Evolutionary conservation across 257 asterid species (phyloP).

Genomic region (Avicennia marina): DNA sequence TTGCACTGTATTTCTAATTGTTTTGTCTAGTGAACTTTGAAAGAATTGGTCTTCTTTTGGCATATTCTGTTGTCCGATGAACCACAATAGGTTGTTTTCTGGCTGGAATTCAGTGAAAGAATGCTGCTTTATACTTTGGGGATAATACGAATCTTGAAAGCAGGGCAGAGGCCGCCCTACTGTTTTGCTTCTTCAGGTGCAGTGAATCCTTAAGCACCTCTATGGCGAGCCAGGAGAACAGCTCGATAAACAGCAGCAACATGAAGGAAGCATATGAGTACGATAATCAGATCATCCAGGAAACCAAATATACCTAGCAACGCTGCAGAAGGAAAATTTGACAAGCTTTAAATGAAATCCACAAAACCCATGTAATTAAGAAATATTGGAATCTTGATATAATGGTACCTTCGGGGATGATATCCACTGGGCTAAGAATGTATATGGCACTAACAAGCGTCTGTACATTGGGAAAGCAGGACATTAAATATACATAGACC

Average conservation of each 20-base stretch:
- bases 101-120: no score
- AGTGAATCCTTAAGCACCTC: slow-evolving; percentile 55
- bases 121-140: no score
- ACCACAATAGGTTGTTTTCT: no score
- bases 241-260: slow-evolving; percentile 94
- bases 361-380: slow-evolving; percentile 6
- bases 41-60: no score
- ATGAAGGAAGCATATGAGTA: slow-evolving; percentile 72
- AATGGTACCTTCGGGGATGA: slow-evolving; percentile 45
- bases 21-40: no score
- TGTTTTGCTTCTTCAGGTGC: neutral
- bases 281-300: slow-evolving; percentile 73
- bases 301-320: slow-evolving; percentile 71
- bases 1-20: neutral
- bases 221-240: slow-evolving; percentile 70
- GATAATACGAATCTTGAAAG: no score
- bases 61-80: no score
- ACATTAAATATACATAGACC: no score
- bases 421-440: slow-evolving; percentile 47
- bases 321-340: slow-evolving; percentile 32
- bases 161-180: neutral
- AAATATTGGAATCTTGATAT: neutral
- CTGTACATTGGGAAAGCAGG: slow-evolving; percentile 23
- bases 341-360: neutral
- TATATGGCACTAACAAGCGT: slow-evolving; percentile 32